phyloP scores from a whole-genome alignment of 371 early-diverging fungal species.

The Circinella minor region DNA sequence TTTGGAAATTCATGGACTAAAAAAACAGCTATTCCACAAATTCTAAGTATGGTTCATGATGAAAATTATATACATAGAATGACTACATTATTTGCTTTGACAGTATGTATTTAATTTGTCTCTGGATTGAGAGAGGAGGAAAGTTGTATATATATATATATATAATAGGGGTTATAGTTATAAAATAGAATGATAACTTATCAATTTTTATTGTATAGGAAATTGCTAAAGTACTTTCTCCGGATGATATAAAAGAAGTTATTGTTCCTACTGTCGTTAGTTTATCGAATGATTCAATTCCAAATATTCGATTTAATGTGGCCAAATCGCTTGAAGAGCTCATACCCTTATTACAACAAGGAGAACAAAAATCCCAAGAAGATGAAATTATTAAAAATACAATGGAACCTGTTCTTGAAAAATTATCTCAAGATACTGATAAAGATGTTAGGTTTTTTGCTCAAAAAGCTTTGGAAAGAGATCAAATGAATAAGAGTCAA shows the following conservation, averaged over 20 bases:
- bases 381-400: slow-evolving; percentile 61
- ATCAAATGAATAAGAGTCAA: background rate
- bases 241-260: slow-evolving; percentile 85
- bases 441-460: slow-evolving; percentile 93
- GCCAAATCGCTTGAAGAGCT: slow-evolving; percentile 91
- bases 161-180: no score
- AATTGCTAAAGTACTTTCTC: slow-evolving; percentile 85
- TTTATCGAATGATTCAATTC: slow-evolving; percentile 92
- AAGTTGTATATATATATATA: no score
- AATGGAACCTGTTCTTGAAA: slow-evolving; percentile 81
- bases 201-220: slow-evolving; percentile 1
- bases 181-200: background rate
- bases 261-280: slow-evolving; percentile 89
- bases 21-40: slow-evolving; percentile 89
- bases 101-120: slow-evolving; percentile 57
- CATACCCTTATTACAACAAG: slow-evolving; percentile 72
- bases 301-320: slow-evolving; percentile 98
- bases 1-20: slow-evolving; percentile 98
- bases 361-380: slow-evolving; percentile 41
- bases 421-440: slow-evolving; percentile 87
- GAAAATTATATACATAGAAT: slow-evolving; percentile 92
- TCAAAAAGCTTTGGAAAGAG: slow-evolving; percentile 68
- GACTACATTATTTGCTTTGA: slow-evolving; percentile 94
- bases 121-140: background rate
- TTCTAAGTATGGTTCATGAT: slow-evolving; percentile 87